phyloP scores from a whole-genome alignment of 768 basidiomycete species.

The Lactarius deliciosus region DNA sequence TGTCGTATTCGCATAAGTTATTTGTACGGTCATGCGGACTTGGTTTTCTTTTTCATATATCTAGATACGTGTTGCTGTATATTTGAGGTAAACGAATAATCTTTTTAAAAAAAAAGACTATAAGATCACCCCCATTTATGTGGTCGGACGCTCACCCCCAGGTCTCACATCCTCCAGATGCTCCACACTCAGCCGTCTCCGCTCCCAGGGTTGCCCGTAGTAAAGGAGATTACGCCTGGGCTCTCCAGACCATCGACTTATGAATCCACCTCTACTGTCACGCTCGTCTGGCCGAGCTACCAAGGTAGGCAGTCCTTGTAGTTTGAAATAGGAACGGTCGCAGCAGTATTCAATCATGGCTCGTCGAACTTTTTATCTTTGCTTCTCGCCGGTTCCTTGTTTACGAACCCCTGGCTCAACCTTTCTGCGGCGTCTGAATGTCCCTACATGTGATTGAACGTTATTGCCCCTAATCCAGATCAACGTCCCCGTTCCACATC shows the following conservation, averaged over 20 bases:
- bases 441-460: slow-evolving; percentile 3
- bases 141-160: background rate
- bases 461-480: slow-evolving; percentile 1
- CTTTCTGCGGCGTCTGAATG: background rate
- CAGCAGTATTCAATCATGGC: background rate
- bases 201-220: background rate
- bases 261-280: background rate
- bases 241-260: background rate
- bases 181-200: background rate
- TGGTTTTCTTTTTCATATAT: slow-evolving; percentile 1
- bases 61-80: background rate
- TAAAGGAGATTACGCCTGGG: background rate
- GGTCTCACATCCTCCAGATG: background rate
- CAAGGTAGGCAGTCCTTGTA: slow-evolving; percentile 5
- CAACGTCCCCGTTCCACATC: background rate
- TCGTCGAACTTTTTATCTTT: background rate
- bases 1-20: background rate
- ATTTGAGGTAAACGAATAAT: background rate
- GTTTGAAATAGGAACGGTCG: background rate
- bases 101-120: background rate
- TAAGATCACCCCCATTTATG: background rate
- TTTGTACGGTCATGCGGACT: background rate
- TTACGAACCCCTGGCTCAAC: background rate
- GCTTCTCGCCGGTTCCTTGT: background rate
- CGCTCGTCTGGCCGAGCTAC: background rate